Conservation (phyloP, 140 eudicot species). For the Ambrosia hybrid region DNA sequence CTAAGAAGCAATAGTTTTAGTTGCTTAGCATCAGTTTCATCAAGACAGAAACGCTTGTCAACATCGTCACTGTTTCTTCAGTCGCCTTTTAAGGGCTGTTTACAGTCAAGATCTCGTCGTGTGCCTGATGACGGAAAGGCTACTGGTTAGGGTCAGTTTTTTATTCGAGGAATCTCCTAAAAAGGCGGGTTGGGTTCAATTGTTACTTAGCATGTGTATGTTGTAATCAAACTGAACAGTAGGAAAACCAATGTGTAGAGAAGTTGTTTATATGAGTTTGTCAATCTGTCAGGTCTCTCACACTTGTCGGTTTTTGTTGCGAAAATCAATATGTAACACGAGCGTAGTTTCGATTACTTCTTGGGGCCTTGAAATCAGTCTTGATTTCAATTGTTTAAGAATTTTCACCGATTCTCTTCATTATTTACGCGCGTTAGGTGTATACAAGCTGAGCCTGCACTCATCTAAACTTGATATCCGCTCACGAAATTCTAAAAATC, state of each 20-base stretch:
- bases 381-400: no score
- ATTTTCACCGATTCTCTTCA: no score
- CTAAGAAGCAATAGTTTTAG: slow-evolving; percentile 49
- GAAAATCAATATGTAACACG: neutral
- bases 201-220: slow-evolving; percentile 38
- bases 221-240: slow-evolving; percentile 35
- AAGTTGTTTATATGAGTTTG: slow-evolving; percentile 15
- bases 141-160: neutral
- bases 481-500: no score
- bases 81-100: slow-evolving; percentile 60
- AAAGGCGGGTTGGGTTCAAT: neutral
- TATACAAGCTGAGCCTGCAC: no score
- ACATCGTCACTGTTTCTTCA: slow-evolving; percentile 57
- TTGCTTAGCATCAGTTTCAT: slow-evolving; percentile 60
- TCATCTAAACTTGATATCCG: no score
- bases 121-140: neutral
- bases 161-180: neutral
- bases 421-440: no score
- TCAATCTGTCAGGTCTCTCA: neutral
- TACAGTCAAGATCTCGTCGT: slow-evolving; percentile 26
- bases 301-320: neutral
- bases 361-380: no score
- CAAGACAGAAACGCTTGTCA: slow-evolving; percentile 59
- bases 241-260: slow-evolving; percentile 29
- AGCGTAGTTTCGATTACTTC: no score